phyloP scores from a whole-genome alignment of 345 rosid genomes.

The Lepidium africanum region DNA sequence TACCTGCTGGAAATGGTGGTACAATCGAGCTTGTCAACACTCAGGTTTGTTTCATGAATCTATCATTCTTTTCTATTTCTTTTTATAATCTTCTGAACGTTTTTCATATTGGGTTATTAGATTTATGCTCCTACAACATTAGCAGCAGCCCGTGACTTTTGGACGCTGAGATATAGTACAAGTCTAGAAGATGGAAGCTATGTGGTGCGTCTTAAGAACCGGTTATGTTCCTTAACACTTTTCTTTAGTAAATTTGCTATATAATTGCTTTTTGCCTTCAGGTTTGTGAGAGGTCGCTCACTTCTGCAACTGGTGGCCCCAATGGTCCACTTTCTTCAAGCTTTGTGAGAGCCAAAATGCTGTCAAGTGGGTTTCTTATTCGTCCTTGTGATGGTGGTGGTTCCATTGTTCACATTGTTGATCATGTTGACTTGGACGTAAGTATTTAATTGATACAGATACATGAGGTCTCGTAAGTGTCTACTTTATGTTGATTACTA shows the following conservation, averaged over 20 bases:
- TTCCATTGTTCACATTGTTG: conserved; percentile 88
- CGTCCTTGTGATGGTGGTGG: conserved; percentile 98
- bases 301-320: conserved; percentile 70
- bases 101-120: conserved; percentile 27
- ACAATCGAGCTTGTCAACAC: conserved; percentile 81
- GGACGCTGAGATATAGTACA: conserved; percentile 85
- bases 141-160: conserved; percentile 94
- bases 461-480: neutral
- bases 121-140: conserved; percentile 87
- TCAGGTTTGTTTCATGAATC: conserved; percentile 52
- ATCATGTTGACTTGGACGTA: conserved; percentile 92
- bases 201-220: conserved; percentile 41
- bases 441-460: conserved; percentile 17
- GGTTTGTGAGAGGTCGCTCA: conserved; percentile 94
- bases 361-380: conserved; percentile 85
- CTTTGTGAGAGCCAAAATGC: conserved; percentile 84
- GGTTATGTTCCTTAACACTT: neutral
- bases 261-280: conserved; percentile 18
- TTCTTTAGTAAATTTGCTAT: neutral
- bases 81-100: neutral
- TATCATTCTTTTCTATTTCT: neutral
- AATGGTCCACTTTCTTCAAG: conserved; percentile 60
- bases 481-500: neutral
- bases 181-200: conserved; percentile 88
- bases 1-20: conserved; percentile 79